A percentile compares a stretch with the other conserved stretches of the same genome.
These are phyloP conservation scores for Leccinum truebloodii DNA, from an alignment of 768 basidiomycete species.

Conservation along the genomic window DNA sequence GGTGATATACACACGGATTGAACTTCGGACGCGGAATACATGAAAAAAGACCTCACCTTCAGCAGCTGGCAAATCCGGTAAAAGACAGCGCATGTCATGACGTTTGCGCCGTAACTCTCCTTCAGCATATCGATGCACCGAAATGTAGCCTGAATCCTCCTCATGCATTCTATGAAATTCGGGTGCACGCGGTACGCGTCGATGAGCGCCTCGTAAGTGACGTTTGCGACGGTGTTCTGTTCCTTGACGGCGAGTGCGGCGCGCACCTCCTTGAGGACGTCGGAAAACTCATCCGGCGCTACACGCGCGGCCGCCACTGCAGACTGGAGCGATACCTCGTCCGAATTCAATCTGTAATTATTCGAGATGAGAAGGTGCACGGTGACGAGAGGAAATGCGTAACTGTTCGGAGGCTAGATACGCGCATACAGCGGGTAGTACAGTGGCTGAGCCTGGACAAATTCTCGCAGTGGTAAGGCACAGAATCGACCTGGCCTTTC, in stretches of 20 bases:
- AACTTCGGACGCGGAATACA: neutral
- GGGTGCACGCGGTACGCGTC: constrained; percentile 21
- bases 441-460: constrained; percentile 28
- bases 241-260: constrained; percentile 16
- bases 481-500: constrained; percentile 28
- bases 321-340: constrained; percentile 28
- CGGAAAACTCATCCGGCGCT: constrained; percentile 18
- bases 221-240: neutral
- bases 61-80: constrained; percentile 46
- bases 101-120: constrained; percentile 17
- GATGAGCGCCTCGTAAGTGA: constrained; percentile 36
- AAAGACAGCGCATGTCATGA: constrained; percentile 43
- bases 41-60: constrained; percentile 29
- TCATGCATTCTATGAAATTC: constrained; percentile 33
- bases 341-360: constrained; percentile 23
- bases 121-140: constrained; percentile 16
- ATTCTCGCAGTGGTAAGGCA: constrained; percentile 24
- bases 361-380: neutral
- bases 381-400: neutral
- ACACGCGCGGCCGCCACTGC: constrained; percentile 30
- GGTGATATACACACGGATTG: neutral
- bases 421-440: constrained; percentile 30
- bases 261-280: constrained; percentile 25
- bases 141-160: constrained; percentile 32
- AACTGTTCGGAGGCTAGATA: constrained; percentile 35